Percentiles rank a stretch among this genome's conserved stretches.
Conservation (phyloP, 257 asterid genomes). For the Striga asiatica region DNA sequence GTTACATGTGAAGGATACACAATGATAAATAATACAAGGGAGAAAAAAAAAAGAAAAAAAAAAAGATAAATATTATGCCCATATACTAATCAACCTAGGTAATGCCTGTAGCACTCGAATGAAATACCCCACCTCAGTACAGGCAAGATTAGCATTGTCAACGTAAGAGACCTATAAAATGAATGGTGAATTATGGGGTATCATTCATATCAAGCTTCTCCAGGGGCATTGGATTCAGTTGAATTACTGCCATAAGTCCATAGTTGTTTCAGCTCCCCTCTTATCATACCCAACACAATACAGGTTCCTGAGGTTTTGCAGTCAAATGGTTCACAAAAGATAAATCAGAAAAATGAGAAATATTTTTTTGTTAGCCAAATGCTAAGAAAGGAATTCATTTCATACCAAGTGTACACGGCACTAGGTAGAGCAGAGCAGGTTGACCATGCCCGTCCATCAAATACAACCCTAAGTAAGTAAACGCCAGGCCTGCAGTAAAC, state of each 20-base stretch:
- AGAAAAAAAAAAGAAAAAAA: too few relatives aligned
- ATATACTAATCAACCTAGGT: too few relatives aligned
- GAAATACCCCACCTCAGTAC: too few relatives aligned
- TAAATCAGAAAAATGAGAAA: not conserved
- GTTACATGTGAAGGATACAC: too few relatives aligned
- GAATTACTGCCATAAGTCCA: conserved; percentile 42
- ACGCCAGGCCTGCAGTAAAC: conserved; percentile 57
- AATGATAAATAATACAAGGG: too few relatives aligned
- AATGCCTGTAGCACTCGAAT: too few relatives aligned
- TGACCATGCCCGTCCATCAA: conserved; percentile 94
- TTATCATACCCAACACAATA: conserved; percentile 51
- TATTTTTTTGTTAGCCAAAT: not conserved
- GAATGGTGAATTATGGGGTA: too few relatives aligned
- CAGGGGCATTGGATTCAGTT: conserved; percentile 14
- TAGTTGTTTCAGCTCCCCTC: conserved; percentile 67
- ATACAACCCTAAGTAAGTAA: conserved; percentile 72
- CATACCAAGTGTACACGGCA: conserved; percentile 85
- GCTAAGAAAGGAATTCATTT: conserved; percentile 11
- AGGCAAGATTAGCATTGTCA: too few relatives aligned
- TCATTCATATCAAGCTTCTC: conserved; percentile 48
- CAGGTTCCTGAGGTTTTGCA: conserved; percentile 47
- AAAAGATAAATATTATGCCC: too few relatives aligned
- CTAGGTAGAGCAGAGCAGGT: conserved; percentile 92
- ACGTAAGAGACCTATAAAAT: too few relatives aligned
- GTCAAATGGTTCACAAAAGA: not conserved